These are phyloP conservation scores for Lachnellula subtilissima DNA, from an alignment of 2,329 filamentous ascomycete species.

Conservation along the genomic window DNA sequence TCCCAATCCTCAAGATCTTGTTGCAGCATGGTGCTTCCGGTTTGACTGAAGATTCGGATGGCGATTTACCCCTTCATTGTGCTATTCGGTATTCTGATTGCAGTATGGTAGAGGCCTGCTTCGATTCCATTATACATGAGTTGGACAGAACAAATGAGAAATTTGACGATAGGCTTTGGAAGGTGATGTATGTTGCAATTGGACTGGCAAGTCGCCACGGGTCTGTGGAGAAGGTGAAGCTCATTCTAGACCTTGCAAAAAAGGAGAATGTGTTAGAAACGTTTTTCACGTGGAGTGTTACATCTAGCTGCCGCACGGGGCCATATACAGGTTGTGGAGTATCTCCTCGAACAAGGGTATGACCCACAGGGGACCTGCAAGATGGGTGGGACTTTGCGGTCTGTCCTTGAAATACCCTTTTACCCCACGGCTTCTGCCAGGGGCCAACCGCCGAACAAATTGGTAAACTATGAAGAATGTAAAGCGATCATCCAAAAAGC, in stretches of 20 bases:
- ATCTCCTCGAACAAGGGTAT: neutral
- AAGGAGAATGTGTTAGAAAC: neutral
- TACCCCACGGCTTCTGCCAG: neutral
- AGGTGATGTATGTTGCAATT: neutral
- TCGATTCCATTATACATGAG: neutral
- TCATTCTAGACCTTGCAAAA: neutral
- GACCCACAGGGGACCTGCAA: neutral
- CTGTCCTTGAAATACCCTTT: neutral
- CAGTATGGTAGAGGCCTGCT: neutral
- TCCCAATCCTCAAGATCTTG: neutral
- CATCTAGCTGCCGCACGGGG: neutral
- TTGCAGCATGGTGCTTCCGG: neutral
- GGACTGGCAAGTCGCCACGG: neutral
- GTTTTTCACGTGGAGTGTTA: neutral
- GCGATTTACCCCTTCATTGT: neutral
- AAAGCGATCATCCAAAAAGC: neutral
- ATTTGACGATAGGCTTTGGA: too few relatives aligned
- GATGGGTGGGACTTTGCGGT: neutral
- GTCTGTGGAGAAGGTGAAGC: neutral
- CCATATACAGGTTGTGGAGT: neutral
- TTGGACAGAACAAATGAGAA: too few relatives aligned
- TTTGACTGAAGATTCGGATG: neutral
- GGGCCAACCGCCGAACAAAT: neutral
- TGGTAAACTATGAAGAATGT: neutral
- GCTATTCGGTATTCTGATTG: neutral